A percentile compares a stretch with the other conserved stretches of the same genome.
Evolutionary conservation across 768 basidiomycete genomes (phyloP).

Genomic region (Mycena belliarum): DNA sequence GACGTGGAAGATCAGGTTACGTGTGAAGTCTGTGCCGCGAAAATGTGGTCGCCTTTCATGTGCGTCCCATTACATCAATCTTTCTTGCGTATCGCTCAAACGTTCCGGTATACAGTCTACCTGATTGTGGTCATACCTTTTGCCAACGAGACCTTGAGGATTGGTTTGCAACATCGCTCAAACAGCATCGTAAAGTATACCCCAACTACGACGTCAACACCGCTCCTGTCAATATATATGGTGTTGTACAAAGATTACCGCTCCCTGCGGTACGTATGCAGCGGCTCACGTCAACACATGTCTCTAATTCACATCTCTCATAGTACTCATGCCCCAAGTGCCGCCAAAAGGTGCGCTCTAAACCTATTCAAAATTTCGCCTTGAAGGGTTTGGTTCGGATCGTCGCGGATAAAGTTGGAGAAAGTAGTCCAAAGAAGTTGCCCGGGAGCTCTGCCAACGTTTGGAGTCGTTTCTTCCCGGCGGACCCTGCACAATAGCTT

Average conservation of each 20-base stretch:
- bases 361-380: constrained; percentile 19
- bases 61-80: neutral
- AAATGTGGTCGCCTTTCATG: constrained; percentile 21
- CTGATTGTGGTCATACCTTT: constrained; percentile 5
- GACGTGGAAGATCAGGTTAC: constrained; percentile 16
- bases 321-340: constrained; percentile 23
- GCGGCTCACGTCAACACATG: neutral
- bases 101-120: neutral
- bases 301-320: neutral
- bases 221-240: neutral
- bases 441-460: neutral
- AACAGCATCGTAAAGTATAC: constrained; percentile 11
- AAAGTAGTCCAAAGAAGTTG: constrained; percentile 14
- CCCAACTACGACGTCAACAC: constrained; percentile 14
- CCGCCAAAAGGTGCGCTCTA: constrained; percentile 9
- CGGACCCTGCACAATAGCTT: neutral
- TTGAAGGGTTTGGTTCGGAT: constrained; percentile 10
- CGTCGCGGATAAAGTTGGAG: constrained; percentile 6
- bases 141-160: constrained; percentile 17
- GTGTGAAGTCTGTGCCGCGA: constrained; percentile 18
- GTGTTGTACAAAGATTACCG: neutral
- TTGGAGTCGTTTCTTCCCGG: constrained; percentile 18
- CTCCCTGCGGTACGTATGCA: constrained; percentile 6
- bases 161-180: constrained; percentile 16
- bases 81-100: neutral